phyloP scores from a whole-genome alignment of 176 grass and related monocot genomes.

The Hordeum vulgare region DNA sequence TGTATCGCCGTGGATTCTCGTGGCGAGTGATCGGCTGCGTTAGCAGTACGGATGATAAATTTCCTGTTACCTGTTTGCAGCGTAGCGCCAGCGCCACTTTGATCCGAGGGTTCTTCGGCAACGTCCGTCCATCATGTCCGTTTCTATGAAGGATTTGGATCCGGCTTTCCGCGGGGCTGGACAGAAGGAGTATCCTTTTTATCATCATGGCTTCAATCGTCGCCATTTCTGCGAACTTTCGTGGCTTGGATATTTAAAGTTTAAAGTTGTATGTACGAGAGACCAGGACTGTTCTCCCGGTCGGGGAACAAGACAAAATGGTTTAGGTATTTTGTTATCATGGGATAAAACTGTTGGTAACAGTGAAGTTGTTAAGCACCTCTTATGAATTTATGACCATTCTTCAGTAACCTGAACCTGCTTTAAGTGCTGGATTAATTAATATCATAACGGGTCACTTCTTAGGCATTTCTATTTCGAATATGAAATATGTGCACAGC shows the following conservation, averaged over 20 bases:
- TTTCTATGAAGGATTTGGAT: constrained; percentile 89
- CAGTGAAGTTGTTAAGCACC: background rate
- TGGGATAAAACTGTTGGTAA: background rate
- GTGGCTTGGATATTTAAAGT: background rate
- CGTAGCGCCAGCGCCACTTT: constrained; percentile 25
- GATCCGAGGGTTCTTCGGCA: constrained; percentile 31
- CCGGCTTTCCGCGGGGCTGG: constrained; percentile 66
- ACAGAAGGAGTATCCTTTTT: constrained; percentile 83
- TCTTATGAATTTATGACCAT: background rate
- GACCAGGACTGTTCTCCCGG: background rate
- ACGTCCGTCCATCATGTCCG: constrained; percentile 41
- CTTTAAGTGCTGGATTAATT: background rate
- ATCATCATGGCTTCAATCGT: background rate
- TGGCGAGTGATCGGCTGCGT: background rate
- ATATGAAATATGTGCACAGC: background rate
- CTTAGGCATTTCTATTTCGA: background rate
- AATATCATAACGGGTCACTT: too few relatives aligned
- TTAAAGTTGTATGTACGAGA: too few relatives aligned
- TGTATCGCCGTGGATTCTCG: background rate
- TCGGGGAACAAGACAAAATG: background rate
- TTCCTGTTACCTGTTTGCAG: constrained; percentile 18
- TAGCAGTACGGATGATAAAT: too few relatives aligned
- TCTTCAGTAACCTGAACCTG: background rate
- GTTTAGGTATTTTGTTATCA: background rate
- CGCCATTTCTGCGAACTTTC: background rate